Base-by-base conservation (phyloP, 257 asterid species). In the Ilex asprella region DNA sequence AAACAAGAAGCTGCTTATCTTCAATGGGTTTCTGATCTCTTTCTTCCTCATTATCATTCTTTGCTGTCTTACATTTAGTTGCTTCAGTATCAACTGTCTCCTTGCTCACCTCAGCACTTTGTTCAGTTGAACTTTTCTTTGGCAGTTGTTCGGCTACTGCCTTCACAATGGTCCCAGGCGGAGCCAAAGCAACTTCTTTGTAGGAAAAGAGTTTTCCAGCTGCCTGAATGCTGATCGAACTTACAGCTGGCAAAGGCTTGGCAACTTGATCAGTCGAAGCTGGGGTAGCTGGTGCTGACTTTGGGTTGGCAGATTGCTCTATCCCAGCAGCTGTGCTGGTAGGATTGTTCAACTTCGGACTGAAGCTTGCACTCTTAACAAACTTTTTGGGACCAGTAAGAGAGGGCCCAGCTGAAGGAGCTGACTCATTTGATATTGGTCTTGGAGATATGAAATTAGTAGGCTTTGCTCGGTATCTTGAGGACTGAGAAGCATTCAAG, bases 121-220 rank as follows among this genome's bases (percentile, higher is more conserved):
- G 78, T 62, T 76, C 89, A 2, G 67, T 39, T 62, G 75, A 69
- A 43, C 62, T 72, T 58, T 74, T 81, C 63, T 72, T 73, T 13
- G 79, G 77, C 16, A 68, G 67, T 63, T 79, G 78, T 71, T 81
- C 94, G 2, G 84, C 69, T 13, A 79, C 94, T 63, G 88, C 85
- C 80, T 86, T 88, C 54, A 82, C 95, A 56, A 76, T 84, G 64
- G 88, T 81, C 64, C 97, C 95, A n/a, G 97, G 95, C 57, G 88
- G 87, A 69, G 94, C 95, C 59, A 89, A 70, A 74, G 95, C 97
- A 62, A 89, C 95, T 70, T 89, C 95, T 75, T 87, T 89, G 80
- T 89, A 89, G 4, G 97, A 86, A 66, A 89, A 89, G 12, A 74
- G 79, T 70, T 91, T 91, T 73, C 93, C 85, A 39, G 87, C 78